Conservation (phyloP, 2,329 filamentous ascomycete species). For the Coniella vitis region DNA sequence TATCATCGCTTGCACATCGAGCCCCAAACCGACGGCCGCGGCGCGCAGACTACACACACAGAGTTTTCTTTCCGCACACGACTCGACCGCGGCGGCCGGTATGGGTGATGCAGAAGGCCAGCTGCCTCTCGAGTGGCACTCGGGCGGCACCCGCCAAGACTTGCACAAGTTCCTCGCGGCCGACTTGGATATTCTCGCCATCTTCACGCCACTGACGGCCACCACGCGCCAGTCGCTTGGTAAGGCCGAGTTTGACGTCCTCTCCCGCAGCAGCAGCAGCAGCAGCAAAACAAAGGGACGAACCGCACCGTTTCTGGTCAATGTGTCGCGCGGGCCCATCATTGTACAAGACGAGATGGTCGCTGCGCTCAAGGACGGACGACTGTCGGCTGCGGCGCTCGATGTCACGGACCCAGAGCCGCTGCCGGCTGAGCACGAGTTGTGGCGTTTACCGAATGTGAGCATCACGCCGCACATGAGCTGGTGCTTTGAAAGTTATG, state of each 20-base stretch:
- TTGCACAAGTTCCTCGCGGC: slow-evolving; percentile 4
- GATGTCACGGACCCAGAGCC: slow-evolving; percentile 7
- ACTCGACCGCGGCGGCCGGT: neutral
- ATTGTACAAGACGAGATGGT: slow-evolving; percentile 3
- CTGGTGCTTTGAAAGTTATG: slow-evolving; percentile 5
- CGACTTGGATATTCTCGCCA: slow-evolving; percentile 1
- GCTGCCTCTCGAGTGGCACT: slow-evolving; percentile 6
- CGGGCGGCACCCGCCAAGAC: neutral
- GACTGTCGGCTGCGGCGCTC: slow-evolving; percentile 1
- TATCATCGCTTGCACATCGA: slow-evolving; percentile 3
- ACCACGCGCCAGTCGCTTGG: neutral
- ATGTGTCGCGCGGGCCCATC: slow-evolving; percentile 4
- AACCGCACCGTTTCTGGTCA: slow-evolving; percentile 2
- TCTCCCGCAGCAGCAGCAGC: neutral
- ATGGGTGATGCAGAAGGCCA: slow-evolving; percentile 5
- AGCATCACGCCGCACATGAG: slow-evolving; percentile 9
- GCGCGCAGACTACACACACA: neutral
- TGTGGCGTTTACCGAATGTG: slow-evolving; percentile 6
- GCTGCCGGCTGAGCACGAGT: slow-evolving; percentile 4
- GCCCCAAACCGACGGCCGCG: neutral
- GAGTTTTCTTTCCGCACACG: neutral
- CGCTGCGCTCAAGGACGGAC: slow-evolving; percentile 8
- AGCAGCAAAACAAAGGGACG: neutral
- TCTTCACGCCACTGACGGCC: slow-evolving; percentile 4
- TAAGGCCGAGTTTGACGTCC: slow-evolving; percentile 3